phyloP scores from a whole-genome alignment of 768 basidiomycete genomes.

The Udeniomyces megalosporus region DNA sequence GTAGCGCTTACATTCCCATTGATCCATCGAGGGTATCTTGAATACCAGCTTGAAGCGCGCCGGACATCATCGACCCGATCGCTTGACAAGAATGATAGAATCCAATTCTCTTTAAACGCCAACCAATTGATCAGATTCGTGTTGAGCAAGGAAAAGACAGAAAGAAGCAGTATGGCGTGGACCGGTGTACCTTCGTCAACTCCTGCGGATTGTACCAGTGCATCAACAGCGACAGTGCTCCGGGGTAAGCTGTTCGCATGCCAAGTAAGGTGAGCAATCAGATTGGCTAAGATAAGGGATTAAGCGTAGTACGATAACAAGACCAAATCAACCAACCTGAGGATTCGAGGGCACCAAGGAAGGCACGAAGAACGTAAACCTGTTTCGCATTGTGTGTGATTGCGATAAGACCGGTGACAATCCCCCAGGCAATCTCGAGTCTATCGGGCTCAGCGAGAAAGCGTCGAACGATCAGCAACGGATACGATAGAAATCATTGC shows the following conservation, averaged over 20 bases:
- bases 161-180: too few relatives aligned
- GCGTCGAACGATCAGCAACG: neutral
- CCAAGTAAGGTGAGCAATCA: too few relatives aligned
- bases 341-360: constrained; percentile 15
- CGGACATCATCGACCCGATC: constrained; percentile 7
- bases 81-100: constrained; percentile 24
- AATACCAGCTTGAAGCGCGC: neutral
- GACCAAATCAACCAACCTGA: too few relatives aligned
- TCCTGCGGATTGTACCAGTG: constrained; percentile 23
- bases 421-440: constrained; percentile 17
- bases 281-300: too few relatives aligned
- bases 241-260: constrained; percentile 19
- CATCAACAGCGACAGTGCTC: constrained; percentile 18
- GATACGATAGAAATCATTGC: too few relatives aligned
- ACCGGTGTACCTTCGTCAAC: constrained; percentile 18
- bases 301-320: too few relatives aligned
- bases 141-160: too few relatives aligned
- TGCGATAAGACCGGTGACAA: constrained; percentile 15
- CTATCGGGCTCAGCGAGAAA: too few relatives aligned
- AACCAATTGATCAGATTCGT: too few relatives aligned
- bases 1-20: neutral
- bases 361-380: constrained; percentile 14
- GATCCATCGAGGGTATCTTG: constrained; percentile 3
- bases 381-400: constrained; percentile 6
- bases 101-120: constrained; percentile 7